Evolutionary conservation across 2,329 filamentous ascomycete genomes (phyloP).

Genomic region (Sporothrix humicola): DNA sequence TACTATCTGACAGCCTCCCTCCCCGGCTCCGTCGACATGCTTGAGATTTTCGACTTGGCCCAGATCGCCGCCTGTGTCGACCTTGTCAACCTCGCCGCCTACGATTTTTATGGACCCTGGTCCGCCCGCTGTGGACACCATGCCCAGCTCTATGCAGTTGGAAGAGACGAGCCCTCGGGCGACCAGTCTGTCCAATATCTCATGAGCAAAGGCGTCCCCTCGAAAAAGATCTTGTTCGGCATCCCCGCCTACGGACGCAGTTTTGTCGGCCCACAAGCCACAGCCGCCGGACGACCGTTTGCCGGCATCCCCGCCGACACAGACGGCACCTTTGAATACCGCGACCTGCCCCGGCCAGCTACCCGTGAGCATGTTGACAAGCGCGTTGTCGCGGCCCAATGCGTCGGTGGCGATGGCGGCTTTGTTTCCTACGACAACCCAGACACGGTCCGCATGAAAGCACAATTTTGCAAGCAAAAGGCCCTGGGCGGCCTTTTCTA

Average conservation of each 20-base stretch:
- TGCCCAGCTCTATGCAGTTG: conserved; percentile 71
- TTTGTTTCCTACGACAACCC: conserved; percentile 83
- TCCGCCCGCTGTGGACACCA: conserved; percentile 72
- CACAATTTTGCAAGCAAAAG: conserved; percentile 72
- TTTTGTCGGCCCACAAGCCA: conserved; percentile 64
- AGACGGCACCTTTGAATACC: conserved; percentile 76
- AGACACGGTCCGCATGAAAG: conserved; percentile 76
- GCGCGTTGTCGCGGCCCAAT: conserved; percentile 71
- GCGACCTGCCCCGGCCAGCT: conserved; percentile 65
- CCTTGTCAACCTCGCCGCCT: conserved; percentile 78
- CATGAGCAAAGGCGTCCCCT: conserved; percentile 67
- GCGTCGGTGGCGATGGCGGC: conserved; percentile 73
- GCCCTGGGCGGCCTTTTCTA: conserved; percentile 79
- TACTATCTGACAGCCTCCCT: conserved; percentile 76
- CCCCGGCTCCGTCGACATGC: conserved; percentile 68
- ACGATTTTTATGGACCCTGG: conserved; percentile 80
- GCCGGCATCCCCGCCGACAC: conserved; percentile 60
- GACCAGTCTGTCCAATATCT: conserved; percentile 70
- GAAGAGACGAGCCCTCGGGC: conserved; percentile 67
- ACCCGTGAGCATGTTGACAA: conserved; percentile 72
- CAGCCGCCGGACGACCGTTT: conserved; percentile 67
- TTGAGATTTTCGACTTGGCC: conserved; percentile 72
- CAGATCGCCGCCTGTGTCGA: conserved; percentile 70
- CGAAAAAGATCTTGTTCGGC: conserved; percentile 75
- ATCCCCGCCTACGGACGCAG: conserved; percentile 77